phyloP scores from a whole-genome alignment of 306 rosid species.

The Echinosophora koreensis region DNA sequence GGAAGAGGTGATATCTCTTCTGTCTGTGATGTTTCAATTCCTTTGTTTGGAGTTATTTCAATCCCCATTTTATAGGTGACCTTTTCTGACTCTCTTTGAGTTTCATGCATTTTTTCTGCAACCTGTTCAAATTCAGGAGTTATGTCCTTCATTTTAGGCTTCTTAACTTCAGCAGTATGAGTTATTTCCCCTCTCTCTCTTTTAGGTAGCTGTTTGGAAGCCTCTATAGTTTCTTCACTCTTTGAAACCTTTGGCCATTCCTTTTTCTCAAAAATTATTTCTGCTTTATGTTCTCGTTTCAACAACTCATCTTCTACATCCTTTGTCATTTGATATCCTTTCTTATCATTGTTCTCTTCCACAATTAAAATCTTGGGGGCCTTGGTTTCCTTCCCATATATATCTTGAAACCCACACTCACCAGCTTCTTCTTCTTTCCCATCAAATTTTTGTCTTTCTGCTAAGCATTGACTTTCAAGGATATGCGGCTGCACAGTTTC shows the following conservation, averaged over 20 bases:
- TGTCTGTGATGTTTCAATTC: constrained; percentile 24
- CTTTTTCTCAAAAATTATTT: neutral
- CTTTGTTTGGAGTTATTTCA: constrained; percentile 31
- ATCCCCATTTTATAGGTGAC: neutral
- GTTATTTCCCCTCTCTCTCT: constrained; percentile 23
- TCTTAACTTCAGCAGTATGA: constrained; percentile 20
- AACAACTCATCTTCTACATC: constrained; percentile 33
- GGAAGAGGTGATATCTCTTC: constrained; percentile 23
- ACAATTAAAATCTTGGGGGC: neutral
- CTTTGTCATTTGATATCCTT: constrained; percentile 14
- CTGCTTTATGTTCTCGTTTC: neutral
- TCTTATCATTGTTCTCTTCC: constrained; percentile 30
- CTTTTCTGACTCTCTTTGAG: constrained; percentile 13
- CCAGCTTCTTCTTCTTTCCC: neutral
- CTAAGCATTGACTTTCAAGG: constrained; percentile 1
- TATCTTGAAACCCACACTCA: neutral
- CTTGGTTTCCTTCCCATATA: neutral
- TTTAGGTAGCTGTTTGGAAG: constrained; percentile 9
- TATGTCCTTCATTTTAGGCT: constrained; percentile 32
- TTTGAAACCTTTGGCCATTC: constrained; percentile 26
- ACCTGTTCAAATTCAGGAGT: constrained; percentile 29
- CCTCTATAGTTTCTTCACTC: constrained; percentile 28
- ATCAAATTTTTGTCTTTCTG: neutral
- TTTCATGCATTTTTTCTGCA: constrained; percentile 26
- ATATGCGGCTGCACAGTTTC: constrained; percentile 9